Percentiles rank a stretch among this genome's conserved stretches.
phyloP scores from a whole-genome alignment of 1,284 basidiomycete species.

The Naganishia albida region DNA sequence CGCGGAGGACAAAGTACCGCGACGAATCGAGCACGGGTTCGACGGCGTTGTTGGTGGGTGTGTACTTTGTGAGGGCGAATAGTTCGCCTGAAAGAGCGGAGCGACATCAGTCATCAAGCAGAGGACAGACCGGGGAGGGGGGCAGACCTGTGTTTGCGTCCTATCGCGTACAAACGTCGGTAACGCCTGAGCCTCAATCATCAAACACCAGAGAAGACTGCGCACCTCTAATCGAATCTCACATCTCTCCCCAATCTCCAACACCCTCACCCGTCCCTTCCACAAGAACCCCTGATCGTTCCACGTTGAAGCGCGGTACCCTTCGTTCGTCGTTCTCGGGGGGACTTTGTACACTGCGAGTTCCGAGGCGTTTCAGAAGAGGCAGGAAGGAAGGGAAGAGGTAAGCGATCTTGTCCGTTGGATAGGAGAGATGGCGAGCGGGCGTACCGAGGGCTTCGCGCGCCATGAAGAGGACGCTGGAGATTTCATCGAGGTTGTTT shows the following conservation, averaged over 20 bases:
- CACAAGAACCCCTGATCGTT: conserved; percentile 52
- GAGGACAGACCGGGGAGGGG: background rate
- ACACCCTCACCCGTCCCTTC: conserved; percentile 53
- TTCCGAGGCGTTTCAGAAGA: too few relatives aligned
- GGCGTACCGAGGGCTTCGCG: conserved; percentile 54
- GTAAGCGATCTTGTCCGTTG: too few relatives aligned
- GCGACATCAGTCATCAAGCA: conserved; percentile 41
- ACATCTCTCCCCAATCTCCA: conserved; percentile 49
- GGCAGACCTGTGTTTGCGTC: conserved; percentile 1
- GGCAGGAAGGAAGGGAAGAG: too few relatives aligned
- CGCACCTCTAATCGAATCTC: conserved; percentile 51
- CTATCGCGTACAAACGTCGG: background rate
- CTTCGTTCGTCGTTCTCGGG: conserved; percentile 49
- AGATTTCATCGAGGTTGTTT: conserved; percentile 49
- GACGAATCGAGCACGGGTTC: conserved; percentile 96
- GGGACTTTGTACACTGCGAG: conserved; percentile 54
- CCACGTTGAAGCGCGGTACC: conserved; percentile 55
- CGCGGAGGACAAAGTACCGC: conserved; percentile 89
- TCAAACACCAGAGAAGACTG: background rate
- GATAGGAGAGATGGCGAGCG: background rate
- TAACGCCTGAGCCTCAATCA: background rate
- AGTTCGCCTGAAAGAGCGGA: conserved; percentile 59
- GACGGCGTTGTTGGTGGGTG: conserved; percentile 72
- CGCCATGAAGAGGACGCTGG: conserved; percentile 52
- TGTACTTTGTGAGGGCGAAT: conserved; percentile 90